phyloP scores from a whole-genome alignment of 176 grass and related monocot species.

The Carex myosuroides region DNA sequence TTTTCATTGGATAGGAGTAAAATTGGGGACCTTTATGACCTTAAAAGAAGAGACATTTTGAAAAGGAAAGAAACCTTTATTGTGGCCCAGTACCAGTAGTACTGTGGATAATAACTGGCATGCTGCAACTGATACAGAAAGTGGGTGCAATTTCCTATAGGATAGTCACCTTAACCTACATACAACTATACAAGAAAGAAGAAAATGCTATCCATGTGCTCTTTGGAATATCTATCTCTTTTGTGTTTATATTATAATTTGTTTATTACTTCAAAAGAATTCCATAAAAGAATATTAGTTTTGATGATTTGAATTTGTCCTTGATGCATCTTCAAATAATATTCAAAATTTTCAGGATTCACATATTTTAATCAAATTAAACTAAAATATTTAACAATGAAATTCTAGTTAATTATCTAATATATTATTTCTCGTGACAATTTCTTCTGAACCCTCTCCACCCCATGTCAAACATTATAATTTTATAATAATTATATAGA shows the following conservation, averaged over 20 bases:
- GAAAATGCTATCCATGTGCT: neutral
- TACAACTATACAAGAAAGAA: neutral
- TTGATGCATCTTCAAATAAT: too few relatives aligned
- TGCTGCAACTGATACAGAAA: neutral
- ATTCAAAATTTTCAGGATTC: too few relatives aligned
- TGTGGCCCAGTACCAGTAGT: neutral
- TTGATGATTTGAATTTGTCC: neutral
- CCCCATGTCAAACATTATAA: neutral
- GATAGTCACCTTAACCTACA: neutral
- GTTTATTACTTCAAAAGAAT: too few relatives aligned
- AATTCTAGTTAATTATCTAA: neutral
- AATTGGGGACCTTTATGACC: neutral
- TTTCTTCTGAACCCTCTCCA: too few relatives aligned
- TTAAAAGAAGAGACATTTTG: slow-evolving; percentile 9
- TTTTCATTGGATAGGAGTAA: slow-evolving; percentile 1
- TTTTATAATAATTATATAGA: too few relatives aligned
- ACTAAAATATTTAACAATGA: neutral
- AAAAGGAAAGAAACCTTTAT: slow-evolving; percentile 15
- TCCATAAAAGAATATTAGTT: neutral
- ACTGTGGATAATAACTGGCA: neutral
- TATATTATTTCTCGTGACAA: too few relatives aligned
- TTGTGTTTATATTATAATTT: neutral
- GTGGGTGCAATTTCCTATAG: neutral
- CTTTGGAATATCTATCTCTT: neutral
- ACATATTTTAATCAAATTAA: neutral